Conservation (phyloP, 225 moss, liverwort and hornwort species). For the Rhytidiadelphus loreus region DNA sequence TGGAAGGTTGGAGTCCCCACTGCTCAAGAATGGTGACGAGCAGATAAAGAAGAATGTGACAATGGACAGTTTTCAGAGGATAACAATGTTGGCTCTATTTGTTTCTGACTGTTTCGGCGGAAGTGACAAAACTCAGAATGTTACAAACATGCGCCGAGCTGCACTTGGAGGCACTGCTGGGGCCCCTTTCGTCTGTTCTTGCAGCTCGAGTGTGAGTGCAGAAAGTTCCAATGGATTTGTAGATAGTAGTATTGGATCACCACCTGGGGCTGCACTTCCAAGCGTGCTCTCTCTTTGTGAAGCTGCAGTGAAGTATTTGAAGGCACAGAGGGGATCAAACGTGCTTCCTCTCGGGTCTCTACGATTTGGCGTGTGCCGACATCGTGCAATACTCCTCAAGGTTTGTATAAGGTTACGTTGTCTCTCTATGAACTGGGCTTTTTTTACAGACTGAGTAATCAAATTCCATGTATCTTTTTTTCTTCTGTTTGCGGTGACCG, state of each 20-base stretch:
- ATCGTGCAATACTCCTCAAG: constrained; percentile 96
- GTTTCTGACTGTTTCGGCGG: constrained; percentile 97
- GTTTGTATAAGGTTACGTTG: constrained; percentile 11
- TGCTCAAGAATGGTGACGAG: constrained; percentile 24
- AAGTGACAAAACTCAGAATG: constrained; percentile 80
- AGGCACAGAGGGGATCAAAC: constrained; percentile 70
- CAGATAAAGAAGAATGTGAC: constrained; percentile 7
- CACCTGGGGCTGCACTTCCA: constrained; percentile 43
- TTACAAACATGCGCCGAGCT: constrained; percentile 82
- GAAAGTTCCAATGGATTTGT: constrained; percentile 26
- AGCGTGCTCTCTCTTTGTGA: constrained; percentile 77
- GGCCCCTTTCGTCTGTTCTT: constrained; percentile 86
- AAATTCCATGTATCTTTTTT: not conserved
- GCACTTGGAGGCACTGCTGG: constrained; percentile 75
- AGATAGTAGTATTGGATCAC: constrained; percentile 18
- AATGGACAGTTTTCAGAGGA: constrained; percentile 49
- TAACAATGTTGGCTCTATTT: constrained; percentile 74
- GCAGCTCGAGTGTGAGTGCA: constrained; percentile 48
- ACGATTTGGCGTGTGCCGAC: constrained; percentile 85
- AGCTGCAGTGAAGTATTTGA: constrained; percentile 63
- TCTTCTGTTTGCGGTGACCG: not conserved
- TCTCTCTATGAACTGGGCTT: not conserved
- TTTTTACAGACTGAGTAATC: not conserved
- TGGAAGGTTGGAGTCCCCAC: constrained; percentile 39
- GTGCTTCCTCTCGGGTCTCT: constrained; percentile 82